A percentile compares a stretch with the other conserved stretches of the same genome.
phyloP scores from a whole-genome alignment of 129 eudicot genomes.

The Arctium lappa region DNA sequence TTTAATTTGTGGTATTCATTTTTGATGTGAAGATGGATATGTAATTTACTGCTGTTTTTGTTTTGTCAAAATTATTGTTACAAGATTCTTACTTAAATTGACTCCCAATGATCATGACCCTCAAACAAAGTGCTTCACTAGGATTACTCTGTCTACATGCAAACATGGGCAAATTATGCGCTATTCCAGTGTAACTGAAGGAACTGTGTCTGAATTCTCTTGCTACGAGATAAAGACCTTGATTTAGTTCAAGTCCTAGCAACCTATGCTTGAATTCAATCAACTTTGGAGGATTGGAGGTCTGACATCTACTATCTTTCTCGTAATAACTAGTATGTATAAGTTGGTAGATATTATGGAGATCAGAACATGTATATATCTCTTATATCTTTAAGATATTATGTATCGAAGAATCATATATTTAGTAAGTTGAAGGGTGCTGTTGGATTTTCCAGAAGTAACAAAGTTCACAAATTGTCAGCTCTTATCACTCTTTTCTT shows the following conservation, averaged over 20 bases:
- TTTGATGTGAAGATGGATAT: constrained; percentile 4
- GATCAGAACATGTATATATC: background rate
- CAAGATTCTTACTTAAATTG: background rate
- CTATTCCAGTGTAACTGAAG: background rate
- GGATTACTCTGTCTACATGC: background rate
- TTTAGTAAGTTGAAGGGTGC: background rate
- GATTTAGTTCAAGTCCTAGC: background rate
- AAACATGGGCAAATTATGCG: background rate
- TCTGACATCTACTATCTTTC: background rate
- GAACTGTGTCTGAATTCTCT: background rate
- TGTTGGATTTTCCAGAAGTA: background rate
- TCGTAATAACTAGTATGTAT: background rate
- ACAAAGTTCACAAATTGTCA: background rate
- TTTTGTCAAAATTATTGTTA: background rate
- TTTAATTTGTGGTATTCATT: background rate
- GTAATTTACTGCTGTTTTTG: background rate
- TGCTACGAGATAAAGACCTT: background rate
- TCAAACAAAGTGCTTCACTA: constrained; percentile 15
- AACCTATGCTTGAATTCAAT: background rate
- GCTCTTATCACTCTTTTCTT: background rate
- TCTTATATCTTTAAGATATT: background rate
- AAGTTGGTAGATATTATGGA: constrained; percentile 10
- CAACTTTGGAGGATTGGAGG: constrained; percentile 1
- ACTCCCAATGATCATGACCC: background rate
- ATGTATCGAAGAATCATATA: background rate